Evolutionary conservation across 208 protist genomes (phyloP).

Genomic region (Endotrypanum monterogeii): DNA sequence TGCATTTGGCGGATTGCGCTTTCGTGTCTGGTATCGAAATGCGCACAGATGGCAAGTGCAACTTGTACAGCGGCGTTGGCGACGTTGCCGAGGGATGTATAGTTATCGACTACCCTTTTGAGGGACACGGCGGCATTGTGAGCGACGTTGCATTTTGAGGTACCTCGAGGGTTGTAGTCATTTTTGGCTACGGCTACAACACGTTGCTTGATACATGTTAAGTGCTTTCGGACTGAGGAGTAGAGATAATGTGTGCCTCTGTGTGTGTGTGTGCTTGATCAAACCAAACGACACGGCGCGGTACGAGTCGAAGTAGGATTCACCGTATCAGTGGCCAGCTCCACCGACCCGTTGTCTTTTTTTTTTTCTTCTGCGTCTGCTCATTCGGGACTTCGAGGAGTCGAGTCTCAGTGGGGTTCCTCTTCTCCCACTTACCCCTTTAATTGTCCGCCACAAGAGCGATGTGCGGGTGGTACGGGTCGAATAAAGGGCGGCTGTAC

Average conservation of each 20-base stretch:
- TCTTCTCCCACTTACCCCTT: background rate
- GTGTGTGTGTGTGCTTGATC: background rate
- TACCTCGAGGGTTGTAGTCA: background rate
- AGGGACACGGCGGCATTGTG: slow-evolving; percentile 47
- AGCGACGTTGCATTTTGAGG: slow-evolving; percentile 46
- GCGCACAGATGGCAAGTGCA: slow-evolving; percentile 43
- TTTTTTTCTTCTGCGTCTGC: background rate
- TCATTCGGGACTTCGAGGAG: background rate
- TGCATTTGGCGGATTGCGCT: slow-evolving; percentile 36
- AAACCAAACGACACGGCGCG: background rate
- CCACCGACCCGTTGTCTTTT: background rate
- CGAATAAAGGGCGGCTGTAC: background rate
- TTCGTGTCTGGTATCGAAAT: slow-evolving; percentile 56
- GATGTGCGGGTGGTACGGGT: background rate
- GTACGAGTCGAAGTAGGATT: background rate
- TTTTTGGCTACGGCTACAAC: background rate
- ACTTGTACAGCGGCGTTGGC: slow-evolving; percentile 49
- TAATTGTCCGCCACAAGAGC: background rate
- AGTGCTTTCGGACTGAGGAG: background rate
- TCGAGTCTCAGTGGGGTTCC: background rate
- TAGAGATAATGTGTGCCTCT: no score
- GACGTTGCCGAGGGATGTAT: slow-evolving; percentile 38
- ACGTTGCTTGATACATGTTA: background rate
- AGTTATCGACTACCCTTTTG: slow-evolving; percentile 68
- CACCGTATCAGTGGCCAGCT: background rate